Base-by-base conservation (phyloP, 2,329 filamentous ascomycete species). In the Nemania serpens region DNA sequence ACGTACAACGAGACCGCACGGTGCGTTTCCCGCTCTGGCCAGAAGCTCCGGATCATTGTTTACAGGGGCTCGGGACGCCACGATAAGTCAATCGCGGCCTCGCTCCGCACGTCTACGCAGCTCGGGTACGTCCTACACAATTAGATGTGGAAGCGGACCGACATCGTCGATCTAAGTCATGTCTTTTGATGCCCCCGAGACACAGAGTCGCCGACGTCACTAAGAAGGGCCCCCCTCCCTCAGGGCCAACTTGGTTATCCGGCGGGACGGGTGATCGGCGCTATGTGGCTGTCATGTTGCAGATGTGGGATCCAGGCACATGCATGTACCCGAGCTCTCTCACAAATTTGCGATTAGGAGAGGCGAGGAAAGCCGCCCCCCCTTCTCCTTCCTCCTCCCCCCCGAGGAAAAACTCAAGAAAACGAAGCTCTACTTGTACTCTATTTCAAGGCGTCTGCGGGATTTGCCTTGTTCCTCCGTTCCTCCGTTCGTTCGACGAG, bases 121-220 rank as follows among this genome's bases (percentile, higher is more conserved):
- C n/a, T 36, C 25, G 39, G 37, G n/a, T 39, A 34, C 36, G 41
- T 46, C 25, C 39, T 53, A 25, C 33, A 22, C 34, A 5, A 43
- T 18, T 39, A 5, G 33, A 34, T 53, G 29, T 36, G 36, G 33
- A 18, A 36, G 49, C 47, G 39, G 39, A 41, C 33, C 45, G 54
- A 46, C 22, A 22, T 33, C 20, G 34, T 54, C 5, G 43, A 54
- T 57, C 48, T 47, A 42, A 59, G 52, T 58, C 52, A 55, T 55
- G 61, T 56, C 55, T 53, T 33, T 37, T 43, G 46, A 57, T 59
- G 39, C 47, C 48, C 18, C 61, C 63, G 63, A 65, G 61, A 64
- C 63, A 63, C 51, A 52, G 47, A 52, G 25, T 41, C 43, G 39
- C 36, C 54, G 36, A 55, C 45, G 42, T 55, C 43, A 54, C 29